Evolutionary conservation across 129 eudicot genomes (phyloP).

Genomic region (Chrysanthemum seticuspe): DNA sequence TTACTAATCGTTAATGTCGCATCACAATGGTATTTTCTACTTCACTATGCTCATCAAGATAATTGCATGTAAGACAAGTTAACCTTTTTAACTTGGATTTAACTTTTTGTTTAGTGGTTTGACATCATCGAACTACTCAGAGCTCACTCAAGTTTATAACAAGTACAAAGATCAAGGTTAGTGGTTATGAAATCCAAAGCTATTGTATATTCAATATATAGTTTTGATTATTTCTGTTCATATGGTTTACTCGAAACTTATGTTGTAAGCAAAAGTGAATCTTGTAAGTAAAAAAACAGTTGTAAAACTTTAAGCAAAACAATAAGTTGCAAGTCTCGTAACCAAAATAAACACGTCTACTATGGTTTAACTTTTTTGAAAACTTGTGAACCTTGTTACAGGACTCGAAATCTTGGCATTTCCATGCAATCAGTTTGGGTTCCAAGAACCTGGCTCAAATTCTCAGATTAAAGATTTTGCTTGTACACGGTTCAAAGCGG

Average conservation of each 20-base stretch:
- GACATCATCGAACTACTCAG: conserved; percentile 81
- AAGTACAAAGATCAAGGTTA: conserved; percentile 92
- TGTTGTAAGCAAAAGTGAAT: no score
- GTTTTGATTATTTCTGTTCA: no score
- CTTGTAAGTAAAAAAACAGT: no score
- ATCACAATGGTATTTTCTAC: conserved; percentile 63
- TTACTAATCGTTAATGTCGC: conserved; percentile 87
- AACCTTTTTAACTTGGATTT: conserved; percentile 25
- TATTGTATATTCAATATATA: no score
- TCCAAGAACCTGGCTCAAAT: conserved; percentile 95
- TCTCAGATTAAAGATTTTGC: conserved; percentile 78
- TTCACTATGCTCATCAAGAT: neutral
- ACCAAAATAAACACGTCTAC: neutral
- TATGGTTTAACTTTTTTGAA: neutral
- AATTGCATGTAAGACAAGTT: neutral
- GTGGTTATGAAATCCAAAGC: neutral
- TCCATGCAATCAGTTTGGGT: conserved; percentile 93
- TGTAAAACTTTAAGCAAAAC: no score
- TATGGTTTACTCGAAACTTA: no score
- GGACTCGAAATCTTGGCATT: conserved; percentile 91
- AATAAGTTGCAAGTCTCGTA: no score
- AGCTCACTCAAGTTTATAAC: conserved; percentile 74
- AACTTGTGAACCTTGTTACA: conserved; percentile 31
- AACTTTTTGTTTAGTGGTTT: conserved; percentile 59
- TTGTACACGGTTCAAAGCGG: conserved; percentile 86